phyloP scores from a whole-genome alignment of 2,329 filamentous ascomycete species.

The Pestalotiopsis sp. region DNA sequence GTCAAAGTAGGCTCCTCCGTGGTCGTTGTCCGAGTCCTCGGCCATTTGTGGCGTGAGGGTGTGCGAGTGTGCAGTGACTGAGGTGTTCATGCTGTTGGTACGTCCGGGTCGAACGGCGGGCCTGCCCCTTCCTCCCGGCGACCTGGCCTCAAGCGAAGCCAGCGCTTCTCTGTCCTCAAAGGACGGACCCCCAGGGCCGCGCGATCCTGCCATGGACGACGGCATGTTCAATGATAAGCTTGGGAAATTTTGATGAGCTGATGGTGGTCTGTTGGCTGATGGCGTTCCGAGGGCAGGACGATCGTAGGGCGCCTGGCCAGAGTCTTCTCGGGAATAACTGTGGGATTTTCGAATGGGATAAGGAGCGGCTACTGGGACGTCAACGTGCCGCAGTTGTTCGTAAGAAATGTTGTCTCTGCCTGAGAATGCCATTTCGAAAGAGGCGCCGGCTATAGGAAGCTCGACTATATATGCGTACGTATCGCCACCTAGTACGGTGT shows the following conservation, averaged over 20 bases:
- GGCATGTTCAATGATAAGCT: too few relatives aligned
- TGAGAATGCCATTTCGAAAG: background rate
- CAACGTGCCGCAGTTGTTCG: conserved; percentile 3
- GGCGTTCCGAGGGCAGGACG: conserved; percentile 1
- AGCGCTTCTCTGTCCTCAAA: conserved; percentile 2
- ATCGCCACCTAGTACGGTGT: background rate
- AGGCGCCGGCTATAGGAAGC: background rate
- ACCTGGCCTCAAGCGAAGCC: background rate
- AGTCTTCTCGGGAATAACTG: background rate
- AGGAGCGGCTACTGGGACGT: background rate
- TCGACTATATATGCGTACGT: background rate
- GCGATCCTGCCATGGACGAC: background rate
- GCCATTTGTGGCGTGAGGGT: background rate
- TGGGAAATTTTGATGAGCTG: background rate
- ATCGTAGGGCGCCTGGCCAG: background rate
- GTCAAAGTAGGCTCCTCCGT: conserved; percentile 4
- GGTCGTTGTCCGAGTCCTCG: conserved; percentile 4
- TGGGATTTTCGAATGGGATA: background rate
- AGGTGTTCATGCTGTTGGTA: conserved; percentile 9
- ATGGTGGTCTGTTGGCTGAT: background rate
- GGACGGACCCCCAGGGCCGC: background rate
- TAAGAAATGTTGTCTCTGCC: conserved; percentile 1
- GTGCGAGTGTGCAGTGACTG: background rate
- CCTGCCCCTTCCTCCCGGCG: background rate
- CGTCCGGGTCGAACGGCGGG: background rate